phyloP scores from a whole-genome alignment of 2,329 filamentous ascomycete genomes.

The Cladosporium sp. region DNA sequence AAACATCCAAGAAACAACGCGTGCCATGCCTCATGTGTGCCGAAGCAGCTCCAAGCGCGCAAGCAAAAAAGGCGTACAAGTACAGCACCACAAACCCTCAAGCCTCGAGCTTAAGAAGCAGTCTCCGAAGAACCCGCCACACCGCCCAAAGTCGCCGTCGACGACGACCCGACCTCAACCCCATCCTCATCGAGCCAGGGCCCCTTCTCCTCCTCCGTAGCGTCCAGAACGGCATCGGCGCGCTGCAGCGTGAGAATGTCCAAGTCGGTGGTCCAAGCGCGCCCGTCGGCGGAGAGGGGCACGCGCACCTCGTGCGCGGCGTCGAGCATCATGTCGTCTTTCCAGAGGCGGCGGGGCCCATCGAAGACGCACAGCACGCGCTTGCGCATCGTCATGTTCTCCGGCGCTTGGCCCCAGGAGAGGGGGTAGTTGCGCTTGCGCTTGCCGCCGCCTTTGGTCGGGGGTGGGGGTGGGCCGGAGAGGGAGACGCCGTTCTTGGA shows the following conservation, averaged over 20 bases:
- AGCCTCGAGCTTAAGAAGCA: too few species aligned
- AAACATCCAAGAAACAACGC: too few species aligned
- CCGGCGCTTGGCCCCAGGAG: constrained; percentile 87
- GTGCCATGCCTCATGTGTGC: too few species aligned
- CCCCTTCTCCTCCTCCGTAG: constrained; percentile 83
- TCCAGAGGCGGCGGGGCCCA: constrained; percentile 80
- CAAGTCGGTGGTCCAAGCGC: constrained; percentile 84
- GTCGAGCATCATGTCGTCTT: constrained; percentile 98
- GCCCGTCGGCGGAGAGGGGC: constrained; percentile 59
- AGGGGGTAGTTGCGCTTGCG: constrained; percentile 90
- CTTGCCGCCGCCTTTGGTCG: constrained; percentile 60
- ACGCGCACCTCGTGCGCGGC: constrained; percentile 91
- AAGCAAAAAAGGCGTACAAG: too few species aligned
- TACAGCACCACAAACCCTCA: too few species aligned
- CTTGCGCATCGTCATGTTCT: constrained; percentile 98
- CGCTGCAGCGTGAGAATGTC: constrained; percentile 86
- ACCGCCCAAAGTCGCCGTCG: too few species aligned
- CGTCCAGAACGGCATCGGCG: constrained; percentile 75
- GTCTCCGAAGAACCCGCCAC: too few species aligned
- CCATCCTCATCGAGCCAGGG: constrained; percentile 70
- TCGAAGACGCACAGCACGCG: constrained; percentile 91
- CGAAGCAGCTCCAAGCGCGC: too few species aligned
- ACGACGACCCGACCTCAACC: not conserved
- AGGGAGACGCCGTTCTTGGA: constrained; percentile 68
- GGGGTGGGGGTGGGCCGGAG: constrained; percentile 38